Base-by-base conservation (phyloP, 768 basidiomycete species). In the Sporobolomyces pararoseus region DNA sequence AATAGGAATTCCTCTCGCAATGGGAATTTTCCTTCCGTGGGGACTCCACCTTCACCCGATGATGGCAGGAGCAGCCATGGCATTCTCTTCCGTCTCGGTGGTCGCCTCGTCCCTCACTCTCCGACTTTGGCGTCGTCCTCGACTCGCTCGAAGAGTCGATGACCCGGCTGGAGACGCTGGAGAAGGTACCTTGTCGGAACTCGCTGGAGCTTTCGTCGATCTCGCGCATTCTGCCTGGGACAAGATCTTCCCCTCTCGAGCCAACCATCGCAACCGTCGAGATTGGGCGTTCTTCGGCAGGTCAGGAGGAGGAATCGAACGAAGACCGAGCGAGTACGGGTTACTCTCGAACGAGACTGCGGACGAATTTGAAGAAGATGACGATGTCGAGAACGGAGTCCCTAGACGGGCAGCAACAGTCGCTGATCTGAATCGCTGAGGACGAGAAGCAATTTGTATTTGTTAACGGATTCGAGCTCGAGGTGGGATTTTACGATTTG, bases 51-150 rank as follows among this genome's bases (percentile, higher is more conserved):
- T 98, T 78, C 96, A 93, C 75, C 96, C 96, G 13, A 98, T 98
- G 95, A 86, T 93, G 82, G 92, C 96, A 0, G 95, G 91, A n/a
- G 91, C 88, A 4, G 94, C 94, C 32, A 99, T 99, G 96, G 96
- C 96, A 31, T 93, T 92, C 79, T 94, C 91, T 39, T 91, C 89
- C 75, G 95, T 98, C 44, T 93, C 90, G 74, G 96, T 99, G 60
- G 95, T 99, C 21, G 86, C 85, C 32, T 92, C 90, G 68, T 93
- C 90, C 68, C 81, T 98, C 78, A 85, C 89, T 53, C 83, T 99
- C 71, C 88, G 85, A 77, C 86, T 88, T 85, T 95, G 92, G 92
- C 84, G 80, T 23, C 72, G 72, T 3, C 72, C 72, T 4, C 62
- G 72, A 3, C 58, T 67, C 34, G 72, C 72, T 10, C 65, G 72